These are phyloP conservation scores for Phialophora chinensis DNA, from an alignment of 2,329 filamentous ascomycete species.

Conservation along the genomic window DNA sequence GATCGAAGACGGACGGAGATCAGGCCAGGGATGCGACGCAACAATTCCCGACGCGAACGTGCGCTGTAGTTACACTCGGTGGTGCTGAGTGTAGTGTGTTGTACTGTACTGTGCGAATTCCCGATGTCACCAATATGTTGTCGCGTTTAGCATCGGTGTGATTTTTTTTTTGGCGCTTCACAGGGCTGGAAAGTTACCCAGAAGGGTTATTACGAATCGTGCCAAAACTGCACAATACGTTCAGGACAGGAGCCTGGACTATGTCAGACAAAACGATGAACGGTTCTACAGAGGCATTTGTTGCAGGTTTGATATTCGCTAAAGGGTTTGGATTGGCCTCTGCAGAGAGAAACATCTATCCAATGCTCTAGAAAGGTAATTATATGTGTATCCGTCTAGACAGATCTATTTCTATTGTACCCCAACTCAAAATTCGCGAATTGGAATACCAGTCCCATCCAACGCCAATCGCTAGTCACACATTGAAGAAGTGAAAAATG, in stretches of 20 bases:
- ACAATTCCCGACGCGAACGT: background rate
- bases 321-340: background rate
- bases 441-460: background rate
- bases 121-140: background rate
- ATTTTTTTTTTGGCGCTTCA: too few relatives aligned
- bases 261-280: background rate
- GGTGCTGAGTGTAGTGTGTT: background rate
- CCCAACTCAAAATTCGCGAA: background rate
- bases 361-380: background rate
- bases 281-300: background rate
- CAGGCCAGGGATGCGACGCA: too few relatives aligned
- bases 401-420: conserved; percentile 9
- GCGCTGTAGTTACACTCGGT: background rate
- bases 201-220: background rate
- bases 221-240: background rate
- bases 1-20: background rate
- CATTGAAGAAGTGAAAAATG: background rate
- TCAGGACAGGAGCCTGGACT: background rate
- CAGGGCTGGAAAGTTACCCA: background rate
- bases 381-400: conserved; percentile 20
- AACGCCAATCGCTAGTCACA: conserved; percentile 23
- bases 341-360: background rate
- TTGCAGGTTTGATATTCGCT: background rate
- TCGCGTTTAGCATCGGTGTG: background rate
- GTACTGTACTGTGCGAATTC: too few relatives aligned